Evolutionary conservation across 768 basidiomycete genomes (phyloP).

Genomic region (Pleurotus giganteus): DNA sequence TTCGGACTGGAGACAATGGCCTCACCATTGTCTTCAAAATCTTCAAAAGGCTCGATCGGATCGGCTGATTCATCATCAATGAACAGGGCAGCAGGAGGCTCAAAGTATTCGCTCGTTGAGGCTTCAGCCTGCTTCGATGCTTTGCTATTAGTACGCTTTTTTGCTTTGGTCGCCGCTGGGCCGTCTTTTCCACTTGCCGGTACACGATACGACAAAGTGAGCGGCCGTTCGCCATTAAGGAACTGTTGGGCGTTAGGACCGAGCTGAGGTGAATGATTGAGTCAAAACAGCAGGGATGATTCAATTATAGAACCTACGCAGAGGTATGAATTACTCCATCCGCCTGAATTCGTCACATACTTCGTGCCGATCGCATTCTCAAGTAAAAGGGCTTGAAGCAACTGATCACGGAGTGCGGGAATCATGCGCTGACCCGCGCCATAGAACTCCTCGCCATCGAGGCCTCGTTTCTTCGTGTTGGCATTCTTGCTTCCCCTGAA

Average conservation of each 20-base stretch:
- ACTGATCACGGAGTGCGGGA: constrained; percentile 58
- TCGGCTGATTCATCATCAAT: constrained; percentile 24
- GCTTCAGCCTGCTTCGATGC: constrained; percentile 21
- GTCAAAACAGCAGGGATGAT: neutral
- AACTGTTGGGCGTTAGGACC: constrained; percentile 30
- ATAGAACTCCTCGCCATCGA: constrained; percentile 45
- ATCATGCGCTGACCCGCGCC: constrained; percentile 53
- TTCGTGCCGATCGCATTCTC: constrained; percentile 48
- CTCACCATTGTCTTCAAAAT: constrained; percentile 23
- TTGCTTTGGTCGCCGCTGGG: constrained; percentile 20
- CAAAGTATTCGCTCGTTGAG: constrained; percentile 18
- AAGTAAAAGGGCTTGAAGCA: constrained; percentile 56
- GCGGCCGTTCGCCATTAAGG: constrained; percentile 18
- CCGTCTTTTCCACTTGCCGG: constrained; percentile 19
- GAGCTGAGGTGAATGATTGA: constrained; percentile 23
- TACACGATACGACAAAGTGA: constrained; percentile 24
- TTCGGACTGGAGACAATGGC: constrained; percentile 9
- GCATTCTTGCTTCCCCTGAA: constrained; percentile 61
- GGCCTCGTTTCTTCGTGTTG: constrained; percentile 44
- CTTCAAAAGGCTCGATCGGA: constrained; percentile 8
- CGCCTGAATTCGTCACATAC: constrained; percentile 40
- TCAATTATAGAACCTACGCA: constrained; percentile 34
- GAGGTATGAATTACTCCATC: constrained; percentile 52
- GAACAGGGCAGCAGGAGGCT: constrained; percentile 34
- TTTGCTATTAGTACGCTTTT: constrained; percentile 17